Evolutionary conservation across 495 filamentous ascomycete species (phyloP).

Genomic region (Antarctomyces pellizariae): DNA sequence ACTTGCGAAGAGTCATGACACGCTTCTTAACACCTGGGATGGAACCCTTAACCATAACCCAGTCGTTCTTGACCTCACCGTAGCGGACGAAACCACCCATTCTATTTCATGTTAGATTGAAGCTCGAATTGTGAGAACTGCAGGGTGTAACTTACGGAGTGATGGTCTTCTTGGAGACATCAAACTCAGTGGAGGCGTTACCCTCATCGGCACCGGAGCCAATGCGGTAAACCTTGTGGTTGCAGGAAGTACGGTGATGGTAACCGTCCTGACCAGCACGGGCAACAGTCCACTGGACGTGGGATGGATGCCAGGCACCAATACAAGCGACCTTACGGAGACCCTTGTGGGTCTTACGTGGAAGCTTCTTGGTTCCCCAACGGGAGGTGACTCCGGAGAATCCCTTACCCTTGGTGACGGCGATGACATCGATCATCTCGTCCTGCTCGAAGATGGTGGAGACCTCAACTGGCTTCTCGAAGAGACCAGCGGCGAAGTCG

Average conservation of each 20-base stretch:
- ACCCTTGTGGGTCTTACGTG: slow-evolving; percentile 99
- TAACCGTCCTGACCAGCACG: slow-evolving; percentile 99
- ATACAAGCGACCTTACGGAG: slow-evolving; percentile 99
- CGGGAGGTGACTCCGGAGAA: slow-evolving; percentile 90
- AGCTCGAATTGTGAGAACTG: neutral
- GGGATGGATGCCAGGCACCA: slow-evolving; percentile 98
- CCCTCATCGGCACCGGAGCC: slow-evolving; percentile 70
- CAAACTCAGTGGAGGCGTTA: slow-evolving; percentile 87
- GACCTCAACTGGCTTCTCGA: slow-evolving; percentile 95
- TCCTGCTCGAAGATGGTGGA: slow-evolving; percentile 95
- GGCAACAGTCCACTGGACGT: slow-evolving; percentile 99
- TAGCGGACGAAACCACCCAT: slow-evolving; percentile 98
- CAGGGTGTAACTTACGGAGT: slow-evolving; percentile 66
- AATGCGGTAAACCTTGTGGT: slow-evolving; percentile 99
- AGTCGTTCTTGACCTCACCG: slow-evolving; percentile 99
- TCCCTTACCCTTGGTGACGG: slow-evolving; percentile 98
- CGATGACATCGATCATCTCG: slow-evolving; percentile 99
- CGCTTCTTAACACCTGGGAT: slow-evolving; percentile 98
- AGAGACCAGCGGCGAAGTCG: slow-evolving; percentile 74
- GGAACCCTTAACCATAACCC: slow-evolving; percentile 91
- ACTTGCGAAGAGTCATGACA: slow-evolving; percentile 97
- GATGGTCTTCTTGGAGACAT: slow-evolving; percentile 97
- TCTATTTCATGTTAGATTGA: slow-evolving; percentile 26
- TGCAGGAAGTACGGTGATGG: slow-evolving; percentile 99
- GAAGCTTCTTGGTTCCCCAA: slow-evolving; percentile 99